Conservation (phyloP, 768 basidiomycete species). For the Boletus vermiculosoides region DNA sequence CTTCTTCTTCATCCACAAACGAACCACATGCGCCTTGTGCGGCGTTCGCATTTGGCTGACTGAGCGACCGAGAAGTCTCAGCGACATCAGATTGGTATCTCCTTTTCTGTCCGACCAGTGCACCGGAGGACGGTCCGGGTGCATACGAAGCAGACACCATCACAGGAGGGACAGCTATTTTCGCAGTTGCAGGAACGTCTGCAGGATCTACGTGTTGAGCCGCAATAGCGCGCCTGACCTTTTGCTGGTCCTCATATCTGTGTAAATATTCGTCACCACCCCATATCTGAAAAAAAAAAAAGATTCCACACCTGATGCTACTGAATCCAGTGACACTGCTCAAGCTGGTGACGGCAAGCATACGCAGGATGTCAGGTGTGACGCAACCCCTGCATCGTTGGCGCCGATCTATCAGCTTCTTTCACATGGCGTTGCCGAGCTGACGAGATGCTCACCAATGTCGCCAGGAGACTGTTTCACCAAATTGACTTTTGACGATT, state of each 20-base stretch:
- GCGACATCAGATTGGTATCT: conserved; percentile 38
- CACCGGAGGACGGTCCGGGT: conserved; percentile 9
- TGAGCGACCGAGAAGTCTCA: conserved; percentile 10
- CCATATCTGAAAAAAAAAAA: not conserved
- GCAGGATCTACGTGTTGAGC: conserved; percentile 51
- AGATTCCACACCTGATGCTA: conserved; percentile 44
- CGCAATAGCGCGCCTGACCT: conserved; percentile 58
- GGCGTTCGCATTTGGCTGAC: conserved; percentile 20
- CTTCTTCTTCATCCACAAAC: conserved; percentile 41
- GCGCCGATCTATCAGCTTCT: conserved; percentile 15
- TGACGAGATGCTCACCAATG: conserved; percentile 56
- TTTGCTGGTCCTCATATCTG: conserved; percentile 61
- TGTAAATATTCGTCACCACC: not conserved
- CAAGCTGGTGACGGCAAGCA: conserved; percentile 45
- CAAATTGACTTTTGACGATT: conserved; percentile 42
- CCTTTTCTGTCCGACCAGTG: conserved; percentile 39
- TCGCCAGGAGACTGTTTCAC: conserved; percentile 70
- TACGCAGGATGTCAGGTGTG: conserved; percentile 51
- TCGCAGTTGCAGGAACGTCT: conserved; percentile 54
- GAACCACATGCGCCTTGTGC: not conserved
- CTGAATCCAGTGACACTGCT: conserved; percentile 50
- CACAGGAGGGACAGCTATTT: conserved; percentile 8
- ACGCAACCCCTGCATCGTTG: conserved; percentile 62
- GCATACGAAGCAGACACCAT: conserved; percentile 2
- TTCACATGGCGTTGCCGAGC: conserved; percentile 6